A percentile compares a stretch with the other conserved stretches of the same genome.
Evolutionary conservation across 108 stramenopile genomes (phyloP).

Genomic region (Heterococcus sp.): DNA sequence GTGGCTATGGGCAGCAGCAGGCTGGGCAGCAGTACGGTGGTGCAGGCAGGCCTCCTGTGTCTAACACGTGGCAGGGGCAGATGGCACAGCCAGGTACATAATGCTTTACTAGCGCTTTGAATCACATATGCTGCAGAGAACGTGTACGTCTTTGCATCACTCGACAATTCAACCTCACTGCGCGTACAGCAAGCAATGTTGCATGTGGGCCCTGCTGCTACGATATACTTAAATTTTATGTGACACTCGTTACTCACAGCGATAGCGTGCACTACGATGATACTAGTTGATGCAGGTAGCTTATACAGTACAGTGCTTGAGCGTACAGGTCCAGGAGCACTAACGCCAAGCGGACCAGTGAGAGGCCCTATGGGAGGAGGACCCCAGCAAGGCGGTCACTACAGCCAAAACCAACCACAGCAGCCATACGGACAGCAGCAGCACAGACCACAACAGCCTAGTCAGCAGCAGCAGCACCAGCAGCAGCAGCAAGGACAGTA

Average conservation of each 20-base stretch:
- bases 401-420: no score
- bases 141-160: neutral
- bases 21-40: constrained; percentile 1
- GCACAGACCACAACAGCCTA: neutral
- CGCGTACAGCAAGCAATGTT: no score
- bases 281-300: no score
- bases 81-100: neutral
- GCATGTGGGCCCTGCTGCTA: no score
- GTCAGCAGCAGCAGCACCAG: neutral
- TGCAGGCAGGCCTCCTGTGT: neutral
- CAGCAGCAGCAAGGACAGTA: neutral
- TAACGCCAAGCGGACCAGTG: neutral
- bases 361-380: neutral
- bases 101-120: no score
- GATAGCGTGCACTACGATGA: no score
- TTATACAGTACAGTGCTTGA: no score
- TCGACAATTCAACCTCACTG: no score
- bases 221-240: no score
- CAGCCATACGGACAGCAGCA: no score
- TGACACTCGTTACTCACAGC: no score
- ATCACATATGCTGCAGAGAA: neutral
- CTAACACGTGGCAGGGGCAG: neutral
- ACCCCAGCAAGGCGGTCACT: no score
- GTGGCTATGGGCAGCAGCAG: neutral
- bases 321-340: neutral